phyloP scores from a whole-genome alignment of 768 basidiomycete genomes.

The Rhizopogon vesiculosus region DNA sequence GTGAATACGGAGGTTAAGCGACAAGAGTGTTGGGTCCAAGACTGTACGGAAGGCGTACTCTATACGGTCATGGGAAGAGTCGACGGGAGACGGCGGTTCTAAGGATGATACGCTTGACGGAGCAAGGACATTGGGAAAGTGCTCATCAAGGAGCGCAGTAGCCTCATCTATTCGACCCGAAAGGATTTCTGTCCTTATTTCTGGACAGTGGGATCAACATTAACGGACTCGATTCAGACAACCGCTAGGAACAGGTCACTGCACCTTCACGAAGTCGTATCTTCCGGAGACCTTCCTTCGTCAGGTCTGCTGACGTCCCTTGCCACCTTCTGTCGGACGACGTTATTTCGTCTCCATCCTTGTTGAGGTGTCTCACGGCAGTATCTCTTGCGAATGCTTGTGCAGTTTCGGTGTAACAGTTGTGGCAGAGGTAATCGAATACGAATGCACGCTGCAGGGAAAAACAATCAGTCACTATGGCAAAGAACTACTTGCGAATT shows the following conservation, averaged over 20 bases:
- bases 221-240: neutral
- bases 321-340: conserved; percentile 17
- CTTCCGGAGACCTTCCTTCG: conserved; percentile 37
- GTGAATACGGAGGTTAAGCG: conserved; percentile 82
- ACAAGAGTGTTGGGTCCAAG: conserved; percentile 67
- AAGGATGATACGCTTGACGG: conserved; percentile 10
- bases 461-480: neutral
- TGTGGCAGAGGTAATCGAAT: conserved; percentile 73
- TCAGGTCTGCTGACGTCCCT: conserved; percentile 19
- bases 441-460: conserved; percentile 56
- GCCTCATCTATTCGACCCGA: conserved; percentile 75
- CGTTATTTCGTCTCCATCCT: conserved; percentile 65
- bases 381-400: conserved; percentile 63
- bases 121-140: conserved; percentile 72
- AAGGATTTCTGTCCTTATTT: conserved; percentile 65
- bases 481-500: neutral
- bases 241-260: conserved; percentile 10
- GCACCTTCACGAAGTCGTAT: conserved; percentile 54
- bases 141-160: conserved; percentile 53
- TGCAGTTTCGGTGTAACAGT: conserved; percentile 69
- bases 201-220: conserved; percentile 33
- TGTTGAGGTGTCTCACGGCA: conserved; percentile 55
- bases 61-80: conserved; percentile 29
- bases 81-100: conserved; percentile 12
- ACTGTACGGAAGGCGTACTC: conserved; percentile 58